Evolutionary conservation across 805 yeast genomes (phyloP), one percentile per base, ranked within the genome.

Genomic region (Sugiyamaella qingdaonensis): DNA sequence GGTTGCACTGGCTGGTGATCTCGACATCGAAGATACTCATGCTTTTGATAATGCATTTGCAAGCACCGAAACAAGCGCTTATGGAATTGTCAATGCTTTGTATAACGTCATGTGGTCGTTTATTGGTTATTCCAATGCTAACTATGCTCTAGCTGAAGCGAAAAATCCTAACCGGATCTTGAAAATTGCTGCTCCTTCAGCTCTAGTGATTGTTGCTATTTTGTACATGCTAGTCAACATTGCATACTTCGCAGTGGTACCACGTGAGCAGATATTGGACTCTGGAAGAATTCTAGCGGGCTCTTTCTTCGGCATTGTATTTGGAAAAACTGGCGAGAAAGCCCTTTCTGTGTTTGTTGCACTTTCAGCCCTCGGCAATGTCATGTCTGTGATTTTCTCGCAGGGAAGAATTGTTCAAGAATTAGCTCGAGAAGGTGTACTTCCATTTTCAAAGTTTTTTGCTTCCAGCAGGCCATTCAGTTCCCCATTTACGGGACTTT

Each of bases 71-170:
- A 45, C 62, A 67, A 56, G 60, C 4, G 68, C 64, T 16, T 68
- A 67, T 54, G 83, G 81, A n/a, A 77, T 75, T 54, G 71, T 68
- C 48, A 67, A 82, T 60, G 90, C 94, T 5, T 74, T 87, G 52
- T 86, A 86, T 72, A 86, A 85, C 63, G 88, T 87, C 53, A 86
- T 87, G 64, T 87, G 92, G 92, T 85, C 92, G 1, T 87, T 81
- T 61, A 80, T 86, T 61, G 95, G 95, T 49, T 87, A 86, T 66
- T 84, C 91, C 37, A 87, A 87, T 64, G 91, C 85, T 49, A 86
- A 87, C 70, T 86, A 87, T 62, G 92, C 94, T 4, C 75, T 86
- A 46, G 88, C 90, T 62, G 95, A 87, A 70, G 81, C 82, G 48
- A 83, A 79, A 65, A 78, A 88, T 67, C 94, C 95, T 1, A 79